Base-by-base conservation (phyloP, 176 grass and related monocot species). In the Miscanthus lutarioriparius region DNA sequence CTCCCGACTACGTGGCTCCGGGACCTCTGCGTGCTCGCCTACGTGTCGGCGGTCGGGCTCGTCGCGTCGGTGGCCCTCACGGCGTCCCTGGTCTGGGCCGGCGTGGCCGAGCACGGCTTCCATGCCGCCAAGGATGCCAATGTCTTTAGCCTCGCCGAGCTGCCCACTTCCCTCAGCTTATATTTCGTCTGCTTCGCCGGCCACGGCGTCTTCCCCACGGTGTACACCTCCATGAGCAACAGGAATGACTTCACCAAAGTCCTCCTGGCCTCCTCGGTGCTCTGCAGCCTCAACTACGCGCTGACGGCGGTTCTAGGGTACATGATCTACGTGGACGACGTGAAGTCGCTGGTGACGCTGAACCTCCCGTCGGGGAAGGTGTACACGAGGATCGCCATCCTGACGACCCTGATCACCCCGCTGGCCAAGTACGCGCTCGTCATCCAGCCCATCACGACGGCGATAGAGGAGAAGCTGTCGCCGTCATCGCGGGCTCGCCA, bases 151-250 rank as follows among this genome's bases (percentile, higher is more conserved):
- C 61, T 89, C 27, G 48, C 62, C 20, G 77, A 87, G 4, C 27
- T 94, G 26, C 89, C 92, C 0, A 91, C 86, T 1, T 62, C 89
- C 22, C 70, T 94, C 16, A 82, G 92, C 39, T 39, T 94, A 66
- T 94, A 82, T 33, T 91, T 91, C 44, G 89, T 91, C 38, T 91
- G 92, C 76, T 94, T 87, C 35, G 0, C 89, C 61, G 87, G 89
- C 23, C 92, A 94, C 73, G 89, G 77, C 16, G 67, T 94, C 67
- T 94, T 94, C 74, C 92, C 92, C 0, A 91, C 89, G 3, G 73
- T 94, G 8, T 89, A 87, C 64, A 43, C 92, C 9, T 89, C 89
- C 0, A 94, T 94, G 92, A 85, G 32, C 70, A 66, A 69, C 20
- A 89, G 70, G 8, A 85, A 23, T 0, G 54, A 85, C 56, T 94